A percentile compares a stretch with the other conserved stretches of the same genome.
Conservation (phyloP, 345 rosid species). For the Brassica rapa region DNA sequence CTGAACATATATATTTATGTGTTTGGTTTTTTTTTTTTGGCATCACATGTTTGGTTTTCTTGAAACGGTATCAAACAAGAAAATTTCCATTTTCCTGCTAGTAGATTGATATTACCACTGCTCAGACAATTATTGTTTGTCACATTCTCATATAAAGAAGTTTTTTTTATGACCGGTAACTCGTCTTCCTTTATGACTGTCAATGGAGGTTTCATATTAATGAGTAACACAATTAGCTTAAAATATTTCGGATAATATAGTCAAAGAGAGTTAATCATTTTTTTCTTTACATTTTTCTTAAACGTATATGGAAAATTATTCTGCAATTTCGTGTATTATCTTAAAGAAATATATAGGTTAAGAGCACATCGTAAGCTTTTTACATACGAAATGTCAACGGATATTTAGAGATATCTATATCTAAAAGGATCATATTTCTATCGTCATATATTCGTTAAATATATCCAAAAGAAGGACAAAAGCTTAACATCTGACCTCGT, state of each 20-base stretch:
- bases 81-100: not conserved
- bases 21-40: not conserved
- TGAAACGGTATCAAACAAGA: not conserved
- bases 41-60: not conserved
- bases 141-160: not conserved
- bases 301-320: not conserved
- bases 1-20: not conserved
- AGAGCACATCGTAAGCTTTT: not conserved
- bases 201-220: not conserved
- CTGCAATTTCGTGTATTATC: not conserved
- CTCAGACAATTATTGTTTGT: not conserved
- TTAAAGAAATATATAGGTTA: not conserved
- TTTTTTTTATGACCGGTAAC: not conserved
- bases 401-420: not conserved
- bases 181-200: not conserved
- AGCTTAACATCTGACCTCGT: not conserved
- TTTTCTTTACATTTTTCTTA: not conserved
- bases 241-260: not conserved
- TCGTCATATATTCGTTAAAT: not conserved
- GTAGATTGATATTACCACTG: not conserved
- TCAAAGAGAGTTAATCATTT: conserved; percentile 3
- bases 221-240: conserved; percentile 4
- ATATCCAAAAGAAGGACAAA: not conserved
- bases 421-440: not conserved
- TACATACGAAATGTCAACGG: not conserved